These are phyloP conservation scores for Forsythia viridissima DNA, from an alignment of 257 asterid genomes.

Conservation along the genomic window DNA sequence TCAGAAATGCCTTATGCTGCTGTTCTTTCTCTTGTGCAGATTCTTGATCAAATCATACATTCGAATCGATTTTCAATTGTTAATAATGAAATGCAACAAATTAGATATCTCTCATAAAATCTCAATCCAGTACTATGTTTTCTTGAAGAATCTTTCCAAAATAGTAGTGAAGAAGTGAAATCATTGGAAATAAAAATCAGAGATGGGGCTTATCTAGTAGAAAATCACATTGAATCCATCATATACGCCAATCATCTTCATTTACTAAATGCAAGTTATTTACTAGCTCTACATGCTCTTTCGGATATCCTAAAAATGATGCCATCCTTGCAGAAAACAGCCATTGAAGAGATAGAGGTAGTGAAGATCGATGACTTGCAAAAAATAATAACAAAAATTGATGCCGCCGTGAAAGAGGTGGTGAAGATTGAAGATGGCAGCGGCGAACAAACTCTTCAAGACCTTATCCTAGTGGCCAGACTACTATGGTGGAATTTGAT, in stretches of 20 bases:
- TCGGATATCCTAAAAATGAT: too few relatives aligned
- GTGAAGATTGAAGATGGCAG: not conserved
- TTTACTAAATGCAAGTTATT: not conserved
- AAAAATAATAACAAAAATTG: not conserved
- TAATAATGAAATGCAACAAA: not conserved
- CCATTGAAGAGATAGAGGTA: too few relatives aligned
- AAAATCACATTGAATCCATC: not conserved
- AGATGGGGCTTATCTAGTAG: not conserved
- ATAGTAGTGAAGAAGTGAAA: not conserved
- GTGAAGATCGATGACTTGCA: not conserved
- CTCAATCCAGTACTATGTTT: not conserved
- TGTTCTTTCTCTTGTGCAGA: not conserved
- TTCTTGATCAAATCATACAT: not conserved
- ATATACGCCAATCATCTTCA: not conserved
- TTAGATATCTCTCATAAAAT: not conserved
- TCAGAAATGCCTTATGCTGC: not conserved
- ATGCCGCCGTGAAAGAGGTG: not conserved
- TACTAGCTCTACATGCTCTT: too few relatives aligned
- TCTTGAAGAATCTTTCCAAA: not conserved
- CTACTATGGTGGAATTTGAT: not conserved
- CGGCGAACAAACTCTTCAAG: not conserved
- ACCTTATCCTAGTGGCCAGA: not conserved
- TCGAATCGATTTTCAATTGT: too few relatives aligned
- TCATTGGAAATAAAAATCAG: not conserved
- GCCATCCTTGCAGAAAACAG: too few relatives aligned